Evolutionary conservation across 75 land plant species (phyloP).

Genomic region (Azolla pinnata): DNA sequence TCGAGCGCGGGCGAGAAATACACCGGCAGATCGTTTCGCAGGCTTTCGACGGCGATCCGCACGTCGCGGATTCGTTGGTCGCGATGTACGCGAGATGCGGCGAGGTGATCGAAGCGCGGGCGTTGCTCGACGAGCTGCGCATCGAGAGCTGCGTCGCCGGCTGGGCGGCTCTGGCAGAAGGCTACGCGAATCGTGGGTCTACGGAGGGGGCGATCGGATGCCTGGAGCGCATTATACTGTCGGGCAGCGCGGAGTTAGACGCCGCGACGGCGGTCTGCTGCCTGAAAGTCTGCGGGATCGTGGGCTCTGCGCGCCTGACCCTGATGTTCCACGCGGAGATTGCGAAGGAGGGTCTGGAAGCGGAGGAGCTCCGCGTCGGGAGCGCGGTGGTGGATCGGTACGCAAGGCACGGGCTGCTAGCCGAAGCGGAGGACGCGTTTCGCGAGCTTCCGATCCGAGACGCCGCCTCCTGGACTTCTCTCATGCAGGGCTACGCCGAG

Average conservation of each 20-base stretch:
- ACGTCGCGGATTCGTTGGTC: constrained; percentile 23
- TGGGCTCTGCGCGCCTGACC: neutral
- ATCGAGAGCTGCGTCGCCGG: constrained; percentile 19
- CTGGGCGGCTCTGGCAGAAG: constrained; percentile 36
- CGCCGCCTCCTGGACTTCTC: constrained; percentile 5
- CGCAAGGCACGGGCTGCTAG: neutral
- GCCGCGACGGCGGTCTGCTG: neutral
- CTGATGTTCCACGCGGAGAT: neutral
- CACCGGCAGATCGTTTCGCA: constrained; percentile 16
- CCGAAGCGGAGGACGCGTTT: constrained; percentile 8
- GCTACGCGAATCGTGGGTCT: constrained; percentile 16
- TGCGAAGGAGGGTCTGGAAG: constrained; percentile 8
- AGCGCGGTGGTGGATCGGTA: constrained; percentile 8
- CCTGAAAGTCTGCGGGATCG: constrained; percentile 2
- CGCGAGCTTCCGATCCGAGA: neutral
- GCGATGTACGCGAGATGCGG: constrained; percentile 29
- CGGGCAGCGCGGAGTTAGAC: too few species aligned
- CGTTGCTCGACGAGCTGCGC: constrained; percentile 9
- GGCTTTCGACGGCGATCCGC: constrained; percentile 13
- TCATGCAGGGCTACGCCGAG: constrained; percentile 9
- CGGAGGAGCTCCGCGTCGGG: neutral
- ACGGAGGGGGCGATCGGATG: constrained; percentile 21
- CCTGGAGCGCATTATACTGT: constrained; percentile 17
- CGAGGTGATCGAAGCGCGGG: constrained; percentile 11
- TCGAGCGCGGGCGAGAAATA: constrained; percentile 12